phyloP scores from a whole-genome alignment of 805 yeast genomes.

The Yamadazyma akitaensis region DNA sequence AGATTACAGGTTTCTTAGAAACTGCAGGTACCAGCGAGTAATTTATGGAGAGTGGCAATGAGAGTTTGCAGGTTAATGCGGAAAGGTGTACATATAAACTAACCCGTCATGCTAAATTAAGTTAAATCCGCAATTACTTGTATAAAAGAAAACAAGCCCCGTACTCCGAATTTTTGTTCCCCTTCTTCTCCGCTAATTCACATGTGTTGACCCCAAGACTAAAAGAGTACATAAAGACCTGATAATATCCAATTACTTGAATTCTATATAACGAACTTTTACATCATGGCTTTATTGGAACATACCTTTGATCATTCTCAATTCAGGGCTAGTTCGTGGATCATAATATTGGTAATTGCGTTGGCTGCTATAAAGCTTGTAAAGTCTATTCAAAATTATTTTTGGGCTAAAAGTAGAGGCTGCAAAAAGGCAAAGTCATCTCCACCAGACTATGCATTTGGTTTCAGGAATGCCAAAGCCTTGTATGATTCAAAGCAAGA shows the following conservation, averaged over 20 bases:
- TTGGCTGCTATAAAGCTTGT: not conserved
- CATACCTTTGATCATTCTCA: not conserved
- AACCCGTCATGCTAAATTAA: too few species aligned
- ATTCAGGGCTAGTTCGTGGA: not conserved
- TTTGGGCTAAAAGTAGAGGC: conserved; percentile 12
- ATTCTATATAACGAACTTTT: not conserved
- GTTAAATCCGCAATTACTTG: not conserved
- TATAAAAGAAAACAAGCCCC: not conserved
- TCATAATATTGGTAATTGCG: not conserved
- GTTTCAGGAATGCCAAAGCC: conserved; percentile 16
- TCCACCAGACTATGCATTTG: conserved; percentile 15
- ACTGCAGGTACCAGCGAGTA: too few species aligned
- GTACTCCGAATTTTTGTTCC: not conserved
- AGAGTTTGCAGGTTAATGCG: too few species aligned
- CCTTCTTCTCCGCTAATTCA: not conserved
- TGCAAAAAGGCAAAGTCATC: conserved; percentile 9
- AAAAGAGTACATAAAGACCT: not conserved
- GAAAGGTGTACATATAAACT: too few species aligned
- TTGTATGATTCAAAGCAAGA: conserved; percentile 14
- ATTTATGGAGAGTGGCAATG: too few species aligned
- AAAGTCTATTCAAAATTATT: not conserved
- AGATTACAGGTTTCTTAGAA: too few species aligned
- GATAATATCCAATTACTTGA: not conserved
- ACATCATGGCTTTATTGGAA: conserved; percentile 1
- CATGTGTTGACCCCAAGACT: not conserved